Conservation (phyloP, 768 basidiomycete genomes). For the Rhodotorula sphaerocarpa region DNA sequence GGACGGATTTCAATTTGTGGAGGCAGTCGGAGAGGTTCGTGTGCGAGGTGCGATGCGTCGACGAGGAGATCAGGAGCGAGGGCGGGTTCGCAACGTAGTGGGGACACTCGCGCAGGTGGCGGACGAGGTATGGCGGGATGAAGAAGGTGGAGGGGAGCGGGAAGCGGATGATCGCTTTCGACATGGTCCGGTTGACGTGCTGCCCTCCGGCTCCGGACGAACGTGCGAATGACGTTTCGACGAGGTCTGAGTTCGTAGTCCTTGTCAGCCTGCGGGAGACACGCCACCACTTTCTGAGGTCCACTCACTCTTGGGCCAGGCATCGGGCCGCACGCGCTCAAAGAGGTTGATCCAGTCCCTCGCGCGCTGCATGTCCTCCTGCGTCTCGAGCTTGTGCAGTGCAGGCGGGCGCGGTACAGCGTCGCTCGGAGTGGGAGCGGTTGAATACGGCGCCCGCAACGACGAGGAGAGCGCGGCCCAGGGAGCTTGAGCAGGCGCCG, state of each 20-base stretch:
- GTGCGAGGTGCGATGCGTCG: constrained; percentile 25
- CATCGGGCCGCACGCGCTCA: not conserved
- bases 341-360: constrained; percentile 13
- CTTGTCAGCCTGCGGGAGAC: no score
- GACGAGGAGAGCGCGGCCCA: no score
- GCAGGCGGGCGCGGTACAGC: constrained; percentile 5
- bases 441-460: no score
- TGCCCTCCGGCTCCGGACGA: constrained; percentile 37
- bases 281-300: not conserved
- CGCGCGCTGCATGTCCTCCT: constrained; percentile 16
- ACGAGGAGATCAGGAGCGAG: constrained; percentile 33
- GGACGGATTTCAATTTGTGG: constrained; percentile 21
- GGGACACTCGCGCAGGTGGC: not conserved
- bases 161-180: constrained; percentile 35
- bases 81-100: constrained; percentile 7
- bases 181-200: constrained; percentile 37
- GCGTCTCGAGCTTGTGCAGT: constrained; percentile 4
- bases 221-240: constrained; percentile 26
- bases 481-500: no score
- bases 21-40: constrained; percentile 32
- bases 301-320: constrained; percentile 23
- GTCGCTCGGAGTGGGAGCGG: no score
- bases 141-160: constrained; percentile 18
- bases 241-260: constrained; percentile 22
- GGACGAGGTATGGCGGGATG: constrained; percentile 19